These are phyloP conservation scores for Thermothelomyces thermophilus DNA, from an alignment of 2,329 filamentous ascomycete genomes.

Conservation along the genomic window DNA sequence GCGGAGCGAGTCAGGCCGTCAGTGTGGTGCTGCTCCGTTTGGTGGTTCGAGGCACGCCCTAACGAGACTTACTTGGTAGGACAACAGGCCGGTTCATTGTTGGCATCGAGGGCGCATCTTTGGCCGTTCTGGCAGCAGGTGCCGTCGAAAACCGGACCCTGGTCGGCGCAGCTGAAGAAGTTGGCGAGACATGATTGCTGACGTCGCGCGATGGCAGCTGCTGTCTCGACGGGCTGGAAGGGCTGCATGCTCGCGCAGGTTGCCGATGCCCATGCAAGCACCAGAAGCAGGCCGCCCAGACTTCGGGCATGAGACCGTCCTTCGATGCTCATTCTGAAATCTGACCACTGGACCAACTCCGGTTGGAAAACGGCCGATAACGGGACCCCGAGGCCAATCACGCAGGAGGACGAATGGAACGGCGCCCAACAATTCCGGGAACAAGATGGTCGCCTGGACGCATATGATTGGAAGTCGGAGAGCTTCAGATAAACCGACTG, in stretches of 20 bases:
- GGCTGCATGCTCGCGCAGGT: slow-evolving; percentile 24
- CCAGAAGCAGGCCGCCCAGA: slow-evolving; percentile 5
- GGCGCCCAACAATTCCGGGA: neutral
- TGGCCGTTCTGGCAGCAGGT: slow-evolving; percentile 48
- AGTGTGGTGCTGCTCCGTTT: neutral
- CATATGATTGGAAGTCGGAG: neutral
- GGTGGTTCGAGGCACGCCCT: too few species aligned
- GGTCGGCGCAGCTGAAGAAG: slow-evolving; percentile 45
- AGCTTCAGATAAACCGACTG: neutral
- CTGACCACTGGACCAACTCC: neutral
- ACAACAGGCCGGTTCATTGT: slow-evolving; percentile 47
- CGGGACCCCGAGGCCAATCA: neutral
- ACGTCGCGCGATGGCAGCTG: slow-evolving; percentile 21
- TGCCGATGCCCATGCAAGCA: slow-evolving; percentile 14
- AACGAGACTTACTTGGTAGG: slow-evolving; percentile 41
- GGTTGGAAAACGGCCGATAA: neutral
- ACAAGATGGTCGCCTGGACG: neutral
- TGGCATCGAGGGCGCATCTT: slow-evolving; percentile 43
- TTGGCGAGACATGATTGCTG: slow-evolving; percentile 39
- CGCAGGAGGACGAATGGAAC: neutral
- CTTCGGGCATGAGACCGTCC: neutral
- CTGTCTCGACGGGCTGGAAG: slow-evolving; percentile 28
- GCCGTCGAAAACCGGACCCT: slow-evolving; percentile 40
- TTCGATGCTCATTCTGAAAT: slow-evolving; percentile 11
- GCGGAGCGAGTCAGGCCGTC: neutral